Evolutionary conservation across 2,329 filamentous ascomycete species (phyloP), one percentile per base, ranked within the genome.

Genomic region (Hypoxylon sp.): DNA sequence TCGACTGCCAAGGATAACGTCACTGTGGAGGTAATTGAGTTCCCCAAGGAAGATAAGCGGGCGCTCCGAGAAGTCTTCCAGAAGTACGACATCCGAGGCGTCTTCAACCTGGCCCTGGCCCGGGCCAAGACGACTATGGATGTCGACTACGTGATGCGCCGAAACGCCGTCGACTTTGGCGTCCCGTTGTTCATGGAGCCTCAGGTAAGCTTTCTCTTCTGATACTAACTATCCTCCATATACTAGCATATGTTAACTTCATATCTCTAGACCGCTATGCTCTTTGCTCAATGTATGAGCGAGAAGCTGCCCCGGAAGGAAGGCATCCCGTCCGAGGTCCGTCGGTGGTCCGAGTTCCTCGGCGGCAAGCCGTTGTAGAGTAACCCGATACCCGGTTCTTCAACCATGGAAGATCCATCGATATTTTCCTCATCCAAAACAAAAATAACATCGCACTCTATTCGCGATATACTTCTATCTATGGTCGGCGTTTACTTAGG

Each of bases 181-280:
- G 94, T 98, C 33, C 96, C 96, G 54, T 86, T 99, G 63, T 98
- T 99, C 82, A 98, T 98, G 95, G 95, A 98, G 85, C 94, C 95
- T 61, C 95, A 96, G 91, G 94, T 97, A 85, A 84, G 89, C 73
- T 8, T 62, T 60, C 46, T 22, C 44, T 14, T 14, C 25, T 35
- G 3, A 31, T 35, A 2, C n/a, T 27, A 20, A 11, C 13, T 27
- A 40, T 17, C 10, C 27, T 59, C 20, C 25, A 31, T 4, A 37
- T 20, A 55, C 20, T n/a, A n/a, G n/a, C n/a, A n/a, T n/a, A 65
- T 30, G 33, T 56, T 59, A 57, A 68, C 50, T 22, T 48, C 3
- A 10, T 11, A 49, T 48, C 11, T 20, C 27, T 73, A 98, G 94
- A 99, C 96, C 75, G 95, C 96, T 68, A 91, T 96, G 72, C 92